Evolutionary conservation across 768 basidiomycete genomes (phyloP).

Genomic region (Termitomyces sp.): DNA sequence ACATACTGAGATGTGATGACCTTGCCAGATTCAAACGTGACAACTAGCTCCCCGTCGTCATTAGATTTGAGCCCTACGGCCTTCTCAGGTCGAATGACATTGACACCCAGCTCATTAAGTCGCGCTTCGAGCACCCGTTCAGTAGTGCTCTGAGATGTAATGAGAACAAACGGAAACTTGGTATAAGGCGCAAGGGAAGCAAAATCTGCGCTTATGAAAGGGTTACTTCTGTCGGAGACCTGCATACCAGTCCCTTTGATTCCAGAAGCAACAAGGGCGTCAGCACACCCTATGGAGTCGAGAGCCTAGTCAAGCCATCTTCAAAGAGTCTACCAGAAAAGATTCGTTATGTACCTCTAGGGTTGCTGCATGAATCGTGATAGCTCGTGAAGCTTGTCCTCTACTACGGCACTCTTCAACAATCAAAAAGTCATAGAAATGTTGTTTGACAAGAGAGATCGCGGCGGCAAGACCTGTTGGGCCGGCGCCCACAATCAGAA

Average conservation of each 20-base stretch:
- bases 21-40: slow-evolving; percentile 43
- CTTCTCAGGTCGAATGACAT: slow-evolving; percentile 32
- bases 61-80: slow-evolving; percentile 31
- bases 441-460: slow-evolving; percentile 38
- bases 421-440: slow-evolving; percentile 34
- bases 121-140: slow-evolving; percentile 35
- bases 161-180: slow-evolving; percentile 35
- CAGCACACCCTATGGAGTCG: slow-evolving; percentile 37
- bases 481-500: slow-evolving; percentile 48
- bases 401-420: slow-evolving; percentile 33
- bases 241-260: slow-evolving; percentile 22
- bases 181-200: slow-evolving; percentile 33
- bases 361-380: slow-evolving; percentile 46
- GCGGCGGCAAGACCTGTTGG: slow-evolving; percentile 44
- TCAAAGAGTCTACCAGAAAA: background rate
- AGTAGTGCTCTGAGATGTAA: slow-evolving; percentile 39
- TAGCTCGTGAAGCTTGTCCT: slow-evolving; percentile 36
- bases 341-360: slow-evolving; percentile 33
- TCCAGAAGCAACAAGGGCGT: slow-evolving; percentile 31
- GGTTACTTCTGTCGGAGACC: slow-evolving; percentile 24
- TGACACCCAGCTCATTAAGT: slow-evolving; percentile 26
- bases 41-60: slow-evolving; percentile 27
- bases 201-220: slow-evolving; percentile 26
- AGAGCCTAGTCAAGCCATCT: slow-evolving; percentile 29
- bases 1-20: slow-evolving; percentile 40